Evolutionary conservation across 2,329 filamentous ascomycete genomes (phyloP).

Genomic region (Colletotrichum tropicale): DNA sequence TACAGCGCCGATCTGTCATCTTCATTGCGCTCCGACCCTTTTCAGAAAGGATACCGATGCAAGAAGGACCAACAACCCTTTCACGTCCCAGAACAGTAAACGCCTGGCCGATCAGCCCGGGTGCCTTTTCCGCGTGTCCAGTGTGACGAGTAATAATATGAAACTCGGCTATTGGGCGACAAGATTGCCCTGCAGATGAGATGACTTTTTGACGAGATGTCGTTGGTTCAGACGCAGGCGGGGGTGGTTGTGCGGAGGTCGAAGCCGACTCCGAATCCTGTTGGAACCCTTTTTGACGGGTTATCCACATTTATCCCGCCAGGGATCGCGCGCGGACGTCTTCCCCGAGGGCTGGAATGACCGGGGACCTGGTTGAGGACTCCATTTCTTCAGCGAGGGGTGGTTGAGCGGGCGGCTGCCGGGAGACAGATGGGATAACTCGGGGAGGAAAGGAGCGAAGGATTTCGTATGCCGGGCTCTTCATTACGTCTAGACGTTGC

Average conservation of each 20-base stretch:
- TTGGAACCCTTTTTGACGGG: neutral
- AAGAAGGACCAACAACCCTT: neutral
- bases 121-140: neutral
- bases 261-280: neutral
- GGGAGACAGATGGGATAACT: fast-evolving
- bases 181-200: neutral
- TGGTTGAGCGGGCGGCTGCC: neutral
- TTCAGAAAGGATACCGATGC: neutral
- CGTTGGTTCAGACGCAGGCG: neutral
- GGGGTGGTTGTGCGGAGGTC: neutral
- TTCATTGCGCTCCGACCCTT: too few species aligned
- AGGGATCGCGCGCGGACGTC: neutral
- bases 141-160: neutral
- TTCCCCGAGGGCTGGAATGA: neutral
- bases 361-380: neutral
- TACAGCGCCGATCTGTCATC: neutral
- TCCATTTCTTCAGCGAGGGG: neutral
- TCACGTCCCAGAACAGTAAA: neutral
- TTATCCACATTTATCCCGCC: neutral
- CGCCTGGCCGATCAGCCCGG: neutral
- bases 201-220: neutral
- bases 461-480: neutral
- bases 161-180: neutral
- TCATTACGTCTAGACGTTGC: neutral
- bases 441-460: neutral